Base-by-base conservation (phyloP, 106 monocot species). In the Allium sativum region DNA sequence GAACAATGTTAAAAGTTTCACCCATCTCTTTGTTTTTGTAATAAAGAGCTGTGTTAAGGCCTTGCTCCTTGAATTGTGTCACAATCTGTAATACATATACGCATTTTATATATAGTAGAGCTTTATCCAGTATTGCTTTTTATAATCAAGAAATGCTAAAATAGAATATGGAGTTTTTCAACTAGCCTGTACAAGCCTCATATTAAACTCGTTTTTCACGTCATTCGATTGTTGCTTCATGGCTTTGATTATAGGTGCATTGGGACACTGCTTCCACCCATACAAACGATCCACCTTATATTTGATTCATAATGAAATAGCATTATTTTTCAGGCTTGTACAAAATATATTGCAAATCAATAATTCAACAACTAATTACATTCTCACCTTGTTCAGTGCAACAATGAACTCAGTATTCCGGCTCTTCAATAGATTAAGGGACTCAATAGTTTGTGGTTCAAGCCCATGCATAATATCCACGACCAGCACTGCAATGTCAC, bases 381-480 rank as follows among this genome's bases (percentile, higher is more conserved):
- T 31, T 46, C 61, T 65, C 65, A 90, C 95, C 92, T 98, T 98
- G 59, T 98, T 98, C 63, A 98, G 76, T 53, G 96, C 96, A 73
- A 98, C 96, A 65, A 98, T 98, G 50, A 98, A 98, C 52, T 92
- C 87, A 52, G 90, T 79, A 70, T 82, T 68, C 47, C 87, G 74
- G 58, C 57, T 82, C 70, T 80, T 98, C 66, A 98, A 67, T 21
- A 98, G 73, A 60, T 98, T 91, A 21, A 98, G 73, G n/a, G 91
- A 91, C 69, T 98, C 96, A 65, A 92, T 87, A 47, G 91, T 98
- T 63, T 98, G 96, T 52, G 79, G 90, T 59, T 98, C 96, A 18
- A 98, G 87, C 12, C 96, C 96, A 76, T 91, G 90, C 96, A 98
- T 98, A 59, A 98, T 88, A 61, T 98, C 96, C 66, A 98, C 96